Evolutionary conservation across 2,329 filamentous ascomycete genomes (phyloP).

Genomic region (Diplodia corticola): DNA sequence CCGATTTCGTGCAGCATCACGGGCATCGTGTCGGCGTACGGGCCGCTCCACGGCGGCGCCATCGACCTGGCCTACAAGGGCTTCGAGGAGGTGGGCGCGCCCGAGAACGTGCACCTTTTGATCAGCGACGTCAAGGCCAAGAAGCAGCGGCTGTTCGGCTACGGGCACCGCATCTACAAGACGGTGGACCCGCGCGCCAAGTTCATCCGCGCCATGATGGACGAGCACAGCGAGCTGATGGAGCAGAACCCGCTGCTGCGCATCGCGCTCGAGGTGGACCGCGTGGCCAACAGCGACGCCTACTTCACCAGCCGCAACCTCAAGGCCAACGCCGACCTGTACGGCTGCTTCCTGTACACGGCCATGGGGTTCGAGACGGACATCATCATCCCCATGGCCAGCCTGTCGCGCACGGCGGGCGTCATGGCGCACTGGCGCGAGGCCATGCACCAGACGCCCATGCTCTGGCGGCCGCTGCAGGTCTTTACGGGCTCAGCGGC

Average conservation of each 20-base stretch:
- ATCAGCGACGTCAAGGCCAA: slow-evolving; percentile 54
- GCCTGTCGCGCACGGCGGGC: neutral
- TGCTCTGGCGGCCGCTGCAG: slow-evolving; percentile 1
- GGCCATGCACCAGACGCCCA: neutral
- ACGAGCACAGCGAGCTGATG: slow-evolving; percentile 35
- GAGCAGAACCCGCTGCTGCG: slow-evolving; percentile 38
- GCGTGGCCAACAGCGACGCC: slow-evolving; percentile 37
- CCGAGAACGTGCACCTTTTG: slow-evolving; percentile 53
- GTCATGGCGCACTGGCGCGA: slow-evolving; percentile 14
- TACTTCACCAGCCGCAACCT: slow-evolving; percentile 43
- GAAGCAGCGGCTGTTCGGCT: slow-evolving; percentile 56
- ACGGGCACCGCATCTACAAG: slow-evolving; percentile 58
- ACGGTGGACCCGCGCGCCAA: slow-evolving; percentile 56
- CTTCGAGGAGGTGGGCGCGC: slow-evolving; percentile 55
- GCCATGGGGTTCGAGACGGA: slow-evolving; percentile 31
- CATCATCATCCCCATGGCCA: slow-evolving; percentile 5
- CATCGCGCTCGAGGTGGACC: slow-evolving; percentile 43
- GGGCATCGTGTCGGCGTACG: slow-evolving; percentile 56
- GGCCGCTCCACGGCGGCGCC: slow-evolving; percentile 60
- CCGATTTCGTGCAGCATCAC: slow-evolving; percentile 55
- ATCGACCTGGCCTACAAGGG: slow-evolving; percentile 59
- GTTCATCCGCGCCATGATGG: slow-evolving; percentile 52
- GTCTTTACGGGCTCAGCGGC: neutral
- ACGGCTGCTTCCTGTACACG: slow-evolving; percentile 47
- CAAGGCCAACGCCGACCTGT: slow-evolving; percentile 50